A percentile compares a stretch with the other conserved stretches of the same genome.
These are phyloP conservation scores for Lasiosphaeria ovina DNA, from an alignment of 495 filamentous ascomycete species.

Conservation along the genomic window DNA sequence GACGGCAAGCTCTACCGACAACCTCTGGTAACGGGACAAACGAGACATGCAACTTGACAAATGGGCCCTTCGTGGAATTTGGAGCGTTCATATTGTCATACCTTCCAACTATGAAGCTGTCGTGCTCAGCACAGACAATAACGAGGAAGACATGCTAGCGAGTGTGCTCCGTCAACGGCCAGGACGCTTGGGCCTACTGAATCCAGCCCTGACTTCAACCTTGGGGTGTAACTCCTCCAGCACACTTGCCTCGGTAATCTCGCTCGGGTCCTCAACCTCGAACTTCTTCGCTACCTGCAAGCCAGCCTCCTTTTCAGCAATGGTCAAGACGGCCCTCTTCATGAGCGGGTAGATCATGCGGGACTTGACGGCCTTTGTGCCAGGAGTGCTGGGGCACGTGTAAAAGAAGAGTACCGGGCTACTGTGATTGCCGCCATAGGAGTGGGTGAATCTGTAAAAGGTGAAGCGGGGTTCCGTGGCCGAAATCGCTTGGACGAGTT, in stretches of 20 bases:
- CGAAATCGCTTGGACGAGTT: slow-evolving; percentile 67
- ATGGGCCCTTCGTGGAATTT: too few relatives aligned
- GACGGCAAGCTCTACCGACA: too few relatives aligned
- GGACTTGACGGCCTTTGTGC: slow-evolving; percentile 73
- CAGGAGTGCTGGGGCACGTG: slow-evolving; percentile 74
- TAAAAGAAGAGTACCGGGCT: slow-evolving; percentile 86
- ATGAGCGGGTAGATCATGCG: slow-evolving; percentile 93
- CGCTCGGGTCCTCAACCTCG: slow-evolving; percentile 61
- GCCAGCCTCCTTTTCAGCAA: slow-evolving; percentile 68
- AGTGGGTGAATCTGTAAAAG: slow-evolving; percentile 72
- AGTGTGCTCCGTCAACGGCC: not conserved
- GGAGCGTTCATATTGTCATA: too few relatives aligned
- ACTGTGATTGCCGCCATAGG: slow-evolving; percentile 51
- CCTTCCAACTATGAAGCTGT: too few relatives aligned
- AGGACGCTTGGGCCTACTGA: slow-evolving; percentile 72
- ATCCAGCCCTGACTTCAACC: slow-evolving; percentile 66
- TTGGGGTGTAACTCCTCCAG: slow-evolving; percentile 74
- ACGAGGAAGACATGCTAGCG: too few relatives aligned
- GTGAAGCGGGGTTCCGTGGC: slow-evolving; percentile 81
- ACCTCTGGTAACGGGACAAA: too few relatives aligned
- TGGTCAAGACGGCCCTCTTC: slow-evolving; percentile 64
- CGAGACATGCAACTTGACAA: too few relatives aligned
- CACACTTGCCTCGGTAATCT: slow-evolving; percentile 71
- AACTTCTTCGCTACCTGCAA: slow-evolving; percentile 73
- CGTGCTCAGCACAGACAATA: too few relatives aligned